These are phyloP conservation scores for Aspergillus sp. DNA, from an alignment of 2,329 filamentous ascomycete genomes.

Conservation along the genomic window DNA sequence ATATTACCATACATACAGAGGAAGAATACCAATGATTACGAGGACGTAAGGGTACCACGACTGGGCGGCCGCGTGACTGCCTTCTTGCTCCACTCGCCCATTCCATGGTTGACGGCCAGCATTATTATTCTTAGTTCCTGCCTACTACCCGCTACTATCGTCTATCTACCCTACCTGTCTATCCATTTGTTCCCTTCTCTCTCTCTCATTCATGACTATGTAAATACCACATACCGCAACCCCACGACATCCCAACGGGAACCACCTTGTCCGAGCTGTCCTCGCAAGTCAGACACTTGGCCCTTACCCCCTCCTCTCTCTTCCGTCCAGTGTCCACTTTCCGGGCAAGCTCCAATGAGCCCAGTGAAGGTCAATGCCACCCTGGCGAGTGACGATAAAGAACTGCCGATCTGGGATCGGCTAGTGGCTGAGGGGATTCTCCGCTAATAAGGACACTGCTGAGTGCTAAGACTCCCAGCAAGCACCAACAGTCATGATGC, in stretches of 20 bases:
- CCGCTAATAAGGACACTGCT: constrained; percentile 5
- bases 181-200: neutral
- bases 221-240: too few species aligned
- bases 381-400: constrained; percentile 22
- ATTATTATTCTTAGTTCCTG: constrained; percentile 2
- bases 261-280: neutral
- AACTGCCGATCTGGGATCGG: constrained; percentile 20
- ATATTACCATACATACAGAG: constrained; percentile 2
- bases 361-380: neutral
- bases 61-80: constrained; percentile 20
- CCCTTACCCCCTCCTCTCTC: neutral
- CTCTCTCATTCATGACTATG: neutral
- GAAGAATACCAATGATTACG: neutral
- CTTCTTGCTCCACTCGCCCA: constrained; percentile 13
- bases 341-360: neutral
- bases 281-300: neutral
- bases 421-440: constrained; percentile 14
- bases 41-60: constrained; percentile 13
- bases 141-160: neutral
- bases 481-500: constrained; percentile 3
- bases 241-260: neutral
- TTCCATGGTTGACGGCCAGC: constrained; percentile 6
- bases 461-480: neutral
- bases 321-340: neutral
- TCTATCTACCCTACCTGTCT: neutral